Evolutionary conservation across 768 basidiomycete genomes (phyloP).

Genomic region (Calocera cornea): DNA sequence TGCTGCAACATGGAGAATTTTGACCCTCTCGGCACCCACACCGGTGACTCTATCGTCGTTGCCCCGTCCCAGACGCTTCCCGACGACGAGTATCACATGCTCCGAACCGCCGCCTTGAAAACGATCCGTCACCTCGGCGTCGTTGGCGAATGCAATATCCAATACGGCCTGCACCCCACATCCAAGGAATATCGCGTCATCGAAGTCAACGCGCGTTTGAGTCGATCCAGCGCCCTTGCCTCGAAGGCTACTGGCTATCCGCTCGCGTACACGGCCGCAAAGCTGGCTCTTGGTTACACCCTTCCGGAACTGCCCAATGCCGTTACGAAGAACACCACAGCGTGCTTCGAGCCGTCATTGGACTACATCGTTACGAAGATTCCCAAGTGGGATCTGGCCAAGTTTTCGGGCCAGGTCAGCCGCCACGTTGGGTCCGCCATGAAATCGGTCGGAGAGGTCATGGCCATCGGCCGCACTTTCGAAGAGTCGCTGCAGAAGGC

Average conservation of each 20-base stretch:
- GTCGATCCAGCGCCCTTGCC: slow-evolving; percentile 59
- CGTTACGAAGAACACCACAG: slow-evolving; percentile 97
- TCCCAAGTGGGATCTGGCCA: slow-evolving; percentile 98
- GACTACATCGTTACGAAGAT: slow-evolving; percentile 99
- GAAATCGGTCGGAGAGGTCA: slow-evolving; percentile 99
- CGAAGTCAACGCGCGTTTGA: slow-evolving; percentile 76
- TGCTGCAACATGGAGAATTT: slow-evolving; percentile 99
- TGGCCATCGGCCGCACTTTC: slow-evolving; percentile 98
- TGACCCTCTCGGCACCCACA: slow-evolving; percentile 96
- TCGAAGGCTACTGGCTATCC: slow-evolving; percentile 99
- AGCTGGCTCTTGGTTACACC: slow-evolving; percentile 94
- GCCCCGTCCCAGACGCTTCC: slow-evolving; percentile 96
- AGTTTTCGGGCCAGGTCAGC: slow-evolving; percentile 84
- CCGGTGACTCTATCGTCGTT: slow-evolving; percentile 97
- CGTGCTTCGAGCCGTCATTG: slow-evolving; percentile 95
- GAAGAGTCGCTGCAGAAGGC: slow-evolving; percentile 98
- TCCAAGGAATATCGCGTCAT: slow-evolving; percentile 95
- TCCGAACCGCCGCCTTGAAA: slow-evolving; percentile 93
- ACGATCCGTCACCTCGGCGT: slow-evolving; percentile 83
- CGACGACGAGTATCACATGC: slow-evolving; percentile 98
- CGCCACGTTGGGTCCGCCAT: slow-evolving; percentile 92
- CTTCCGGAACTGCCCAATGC: slow-evolving; percentile 97
- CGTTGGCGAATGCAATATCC: slow-evolving; percentile 92
- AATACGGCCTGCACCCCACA: slow-evolving; percentile 90
- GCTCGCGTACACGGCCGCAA: slow-evolving; percentile 96